Conservation (phyloP, 257 asterid species). For the Fraxinus quadrangulata region DNA sequence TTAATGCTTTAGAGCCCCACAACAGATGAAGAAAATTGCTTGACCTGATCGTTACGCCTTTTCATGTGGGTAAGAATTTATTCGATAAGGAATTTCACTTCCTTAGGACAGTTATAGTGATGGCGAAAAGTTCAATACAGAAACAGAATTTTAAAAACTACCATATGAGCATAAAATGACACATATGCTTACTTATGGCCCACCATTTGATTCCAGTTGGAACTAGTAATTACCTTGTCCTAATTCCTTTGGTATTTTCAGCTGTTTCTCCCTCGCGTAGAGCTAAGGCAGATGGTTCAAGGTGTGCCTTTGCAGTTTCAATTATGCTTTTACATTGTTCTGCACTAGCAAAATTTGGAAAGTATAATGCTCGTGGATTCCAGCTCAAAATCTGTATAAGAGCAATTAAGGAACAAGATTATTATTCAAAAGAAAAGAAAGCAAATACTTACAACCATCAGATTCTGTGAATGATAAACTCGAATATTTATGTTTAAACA, state of each 20-base stretch:
- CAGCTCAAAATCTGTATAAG: constrained; percentile 74
- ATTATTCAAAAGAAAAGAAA: not conserved
- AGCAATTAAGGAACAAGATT: constrained; percentile 16
- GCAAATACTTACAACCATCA: not conserved
- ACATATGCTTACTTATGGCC: constrained; percentile 3
- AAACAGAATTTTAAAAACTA: not conserved
- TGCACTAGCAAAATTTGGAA: constrained; percentile 80
- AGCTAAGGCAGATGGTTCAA: constrained; percentile 78
- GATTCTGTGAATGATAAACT: not conserved
- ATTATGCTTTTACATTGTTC: constrained; percentile 75
- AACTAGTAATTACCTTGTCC: constrained; percentile 74
- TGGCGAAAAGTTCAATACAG: not conserved
- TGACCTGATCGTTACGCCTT: no score
- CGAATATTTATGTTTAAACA: not conserved
- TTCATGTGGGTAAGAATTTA: no score
- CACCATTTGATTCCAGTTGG: constrained; percentile 23
- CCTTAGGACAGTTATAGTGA: no score
- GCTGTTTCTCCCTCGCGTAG: constrained; percentile 84
- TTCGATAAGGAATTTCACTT: not conserved
- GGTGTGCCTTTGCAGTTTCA: constrained; percentile 51
- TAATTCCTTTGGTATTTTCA: constrained; percentile 72
- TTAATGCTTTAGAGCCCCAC: no score
- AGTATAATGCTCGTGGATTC: constrained; percentile 82
- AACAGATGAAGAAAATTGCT: no score
- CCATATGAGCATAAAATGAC: not conserved